Base-by-base conservation (phyloP, 768 basidiomycete genomes). In the Mycena belliarum region DNA sequence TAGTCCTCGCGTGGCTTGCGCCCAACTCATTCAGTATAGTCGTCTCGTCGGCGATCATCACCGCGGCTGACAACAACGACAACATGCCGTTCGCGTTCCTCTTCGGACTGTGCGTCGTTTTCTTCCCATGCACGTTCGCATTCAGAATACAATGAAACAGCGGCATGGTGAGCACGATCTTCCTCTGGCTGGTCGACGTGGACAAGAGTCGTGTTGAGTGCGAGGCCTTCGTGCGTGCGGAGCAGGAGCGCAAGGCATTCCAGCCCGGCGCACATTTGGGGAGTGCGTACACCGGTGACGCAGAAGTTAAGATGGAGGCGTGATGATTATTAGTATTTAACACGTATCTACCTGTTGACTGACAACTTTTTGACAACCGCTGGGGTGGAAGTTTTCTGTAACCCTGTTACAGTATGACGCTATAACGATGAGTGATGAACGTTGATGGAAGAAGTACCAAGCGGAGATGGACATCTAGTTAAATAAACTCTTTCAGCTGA, bases 51-150 rank as follows among this genome's bases (percentile, higher is more conserved):
- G 88, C 88, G 2, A 89, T 89, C 57, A 89, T 89, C 60, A 83
- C 83, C 12, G 86, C 80, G 5, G 80, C 87, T 0, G 76, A 76
- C 46, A 81, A 87, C 69, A 89, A 89, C 63, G 77, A 87, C 64
- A 89, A 86, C 68, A 88, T 87, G 81, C 85, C 88, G 0, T 91
- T 91, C 66, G 82, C 85, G 4, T 90, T 89, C 69, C 73, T 89
- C 14, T 88, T 91, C 64, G 81, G 75, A 9, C 72, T 91, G 86
- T 88, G 69, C 53, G 85, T 76, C 42, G 37, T 33, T 11, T 65
- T 26, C 8, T 23, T 47, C 10, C 9, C 33, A 4, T 7, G 15
- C n/a, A 20, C n/a, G n/a, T n/a, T 20, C 16, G 32, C 28, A 32
- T 14, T 38, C 20, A 38, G 18, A 38, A 6, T 6, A 3, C 29